A percentile compares a stretch with the other conserved stretches of the same genome.
phyloP scores from a whole-genome alignment of 2,329 filamentous ascomycete species.

The Zymoseptoria crescenta region DNA sequence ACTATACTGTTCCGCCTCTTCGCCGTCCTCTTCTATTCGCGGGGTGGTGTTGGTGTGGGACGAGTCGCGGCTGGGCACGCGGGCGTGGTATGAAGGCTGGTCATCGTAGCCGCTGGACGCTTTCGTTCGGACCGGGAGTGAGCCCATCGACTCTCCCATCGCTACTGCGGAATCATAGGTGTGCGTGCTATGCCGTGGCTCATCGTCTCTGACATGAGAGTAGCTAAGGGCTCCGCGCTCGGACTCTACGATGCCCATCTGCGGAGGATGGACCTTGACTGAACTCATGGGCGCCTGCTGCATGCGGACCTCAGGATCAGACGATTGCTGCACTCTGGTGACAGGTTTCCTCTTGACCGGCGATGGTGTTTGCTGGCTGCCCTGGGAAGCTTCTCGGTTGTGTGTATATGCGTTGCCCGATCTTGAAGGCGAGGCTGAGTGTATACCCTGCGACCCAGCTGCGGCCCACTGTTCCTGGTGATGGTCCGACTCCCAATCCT shows the following conservation, averaged over 20 bases:
- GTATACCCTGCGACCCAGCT: slow-evolving; percentile 7
- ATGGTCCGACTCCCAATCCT: slow-evolving; percentile 3
- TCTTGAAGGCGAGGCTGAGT: not conserved
- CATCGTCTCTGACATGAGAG: slow-evolving; percentile 9
- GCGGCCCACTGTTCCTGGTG: slow-evolving; percentile 3
- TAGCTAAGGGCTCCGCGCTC: slow-evolving; percentile 24
- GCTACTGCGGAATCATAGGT: slow-evolving; percentile 19
- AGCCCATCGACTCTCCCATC: slow-evolving; percentile 10
- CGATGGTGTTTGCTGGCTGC: slow-evolving; percentile 14
- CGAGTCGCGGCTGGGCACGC: slow-evolving; percentile 14
- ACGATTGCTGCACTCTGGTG: slow-evolving; percentile 1
- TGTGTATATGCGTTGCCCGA: slow-evolving; percentile 7
- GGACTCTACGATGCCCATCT: slow-evolving; percentile 20
- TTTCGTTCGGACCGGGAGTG: slow-evolving; percentile 17
- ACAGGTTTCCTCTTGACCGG: slow-evolving; percentile 10
- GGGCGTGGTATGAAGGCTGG: slow-evolving; percentile 1
- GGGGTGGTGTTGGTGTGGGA: slow-evolving; percentile 12
- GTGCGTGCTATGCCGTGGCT: slow-evolving; percentile 13
- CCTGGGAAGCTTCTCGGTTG: slow-evolving; percentile 9
- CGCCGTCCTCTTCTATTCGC: slow-evolving; percentile 23
- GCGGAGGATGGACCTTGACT: slow-evolving; percentile 27
- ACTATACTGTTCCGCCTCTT: slow-evolving; percentile 5
- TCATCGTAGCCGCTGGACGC: slow-evolving; percentile 10
- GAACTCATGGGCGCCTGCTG: slow-evolving; percentile 28
- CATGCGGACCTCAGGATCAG: slow-evolving; percentile 23